These are phyloP conservation scores for Sphaerobolus stellatus DNA, from an alignment of 1,284 basidiomycete genomes.

Conservation along the genomic window DNA sequence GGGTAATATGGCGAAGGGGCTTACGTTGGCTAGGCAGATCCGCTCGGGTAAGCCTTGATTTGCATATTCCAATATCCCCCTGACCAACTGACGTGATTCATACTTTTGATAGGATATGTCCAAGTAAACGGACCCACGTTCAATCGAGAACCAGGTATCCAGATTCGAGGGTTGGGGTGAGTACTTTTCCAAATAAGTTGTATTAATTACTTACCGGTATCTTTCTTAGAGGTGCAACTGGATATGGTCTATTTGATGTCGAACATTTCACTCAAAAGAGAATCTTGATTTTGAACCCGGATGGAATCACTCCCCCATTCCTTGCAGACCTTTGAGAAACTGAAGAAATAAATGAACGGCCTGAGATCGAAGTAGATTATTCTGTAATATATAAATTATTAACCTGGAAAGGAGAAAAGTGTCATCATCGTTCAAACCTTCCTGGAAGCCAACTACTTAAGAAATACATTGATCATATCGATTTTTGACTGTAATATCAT, in stretches of 20 bases:
- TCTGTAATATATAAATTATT: too few relatives aligned
- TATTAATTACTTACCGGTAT: neutral
- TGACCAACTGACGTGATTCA: neutral
- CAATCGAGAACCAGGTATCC: constrained; percentile 24
- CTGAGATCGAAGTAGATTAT: too few relatives aligned
- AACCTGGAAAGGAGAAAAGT: too few relatives aligned
- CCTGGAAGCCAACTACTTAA: too few relatives aligned
- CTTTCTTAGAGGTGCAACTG: constrained; percentile 44
- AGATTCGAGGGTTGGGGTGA: constrained; percentile 5
- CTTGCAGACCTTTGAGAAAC: too few relatives aligned
- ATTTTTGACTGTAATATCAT: too few relatives aligned
- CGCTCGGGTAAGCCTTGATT: constrained; percentile 39
- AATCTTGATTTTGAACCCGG: too few relatives aligned
- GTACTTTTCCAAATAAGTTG: neutral
- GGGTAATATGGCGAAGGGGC: constrained; percentile 43
- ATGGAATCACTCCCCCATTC: too few relatives aligned
- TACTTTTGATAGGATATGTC: constrained; percentile 35
- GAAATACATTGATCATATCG: too few relatives aligned
- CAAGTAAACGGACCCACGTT: constrained; percentile 39
- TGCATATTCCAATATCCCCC: neutral
- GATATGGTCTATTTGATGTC: constrained; percentile 53
- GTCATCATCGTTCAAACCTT: too few relatives aligned
- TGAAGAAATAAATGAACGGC: too few relatives aligned
- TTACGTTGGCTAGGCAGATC: constrained; percentile 49
- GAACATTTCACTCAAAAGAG: constrained; percentile 52